A percentile compares a stretch with the other conserved stretches of the same genome.
These are phyloP conservation scores for Botrytis paeoniae DNA, from an alignment of 2,329 filamentous ascomycete genomes.

Conservation along the genomic window DNA sequence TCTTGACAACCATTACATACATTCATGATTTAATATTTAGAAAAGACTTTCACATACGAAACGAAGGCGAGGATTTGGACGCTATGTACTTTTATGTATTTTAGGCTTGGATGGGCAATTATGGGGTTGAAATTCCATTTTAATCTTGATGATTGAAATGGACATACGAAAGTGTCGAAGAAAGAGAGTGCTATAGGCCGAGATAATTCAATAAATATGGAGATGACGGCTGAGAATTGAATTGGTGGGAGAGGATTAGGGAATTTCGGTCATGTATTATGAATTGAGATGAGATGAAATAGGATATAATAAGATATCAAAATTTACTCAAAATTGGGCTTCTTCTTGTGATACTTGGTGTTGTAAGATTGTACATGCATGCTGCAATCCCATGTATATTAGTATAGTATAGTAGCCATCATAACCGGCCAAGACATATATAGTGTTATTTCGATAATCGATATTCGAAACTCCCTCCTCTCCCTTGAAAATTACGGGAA, in stretches of 20 bases:
- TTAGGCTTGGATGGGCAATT: not conserved
- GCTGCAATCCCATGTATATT: not conserved
- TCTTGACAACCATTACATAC: not conserved
- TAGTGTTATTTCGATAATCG: not conserved
- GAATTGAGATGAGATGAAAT: constrained; percentile 1
- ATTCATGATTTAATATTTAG: constrained; percentile 8
- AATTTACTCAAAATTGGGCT: not conserved
- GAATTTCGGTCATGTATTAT: not conserved
- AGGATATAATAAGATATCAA: not conserved
- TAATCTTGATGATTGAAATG: not conserved
- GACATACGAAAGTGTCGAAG: not conserved
- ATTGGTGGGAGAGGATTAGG: not conserved
- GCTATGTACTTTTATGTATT: constrained; percentile 8
- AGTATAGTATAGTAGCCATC: not conserved
- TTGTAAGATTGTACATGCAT: not conserved
- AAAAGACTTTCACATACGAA: not conserved
- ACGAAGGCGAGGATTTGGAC: not conserved
- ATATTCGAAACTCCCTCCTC: not conserved
- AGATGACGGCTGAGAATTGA: not conserved
- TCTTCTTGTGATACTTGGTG: not conserved
- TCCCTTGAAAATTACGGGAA: not conserved
- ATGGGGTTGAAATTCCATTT: not conserved
- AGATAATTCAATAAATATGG: not conserved
- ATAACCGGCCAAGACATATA: not conserved
- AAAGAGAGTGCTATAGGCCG: not conserved